Percentiles rank a stretch among this genome's conserved stretches.
Evolutionary conservation across 352 stramenopile species (phyloP).

Genomic region (Blastocystis sp.): DNA sequence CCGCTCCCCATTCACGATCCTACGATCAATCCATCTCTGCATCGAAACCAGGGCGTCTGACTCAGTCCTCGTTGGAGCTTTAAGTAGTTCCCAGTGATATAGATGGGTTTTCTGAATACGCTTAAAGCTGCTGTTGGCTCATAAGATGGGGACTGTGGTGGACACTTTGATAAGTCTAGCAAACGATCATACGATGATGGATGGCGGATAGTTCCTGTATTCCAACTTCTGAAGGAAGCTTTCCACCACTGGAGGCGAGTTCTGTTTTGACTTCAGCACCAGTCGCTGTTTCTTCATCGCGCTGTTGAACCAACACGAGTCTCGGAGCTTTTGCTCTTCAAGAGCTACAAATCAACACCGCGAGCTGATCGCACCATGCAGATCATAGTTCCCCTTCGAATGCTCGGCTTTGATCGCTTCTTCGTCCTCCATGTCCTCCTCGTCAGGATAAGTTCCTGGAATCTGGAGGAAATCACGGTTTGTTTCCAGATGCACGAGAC

Average conservation of each 20-base stretch:
- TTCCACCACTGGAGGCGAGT: slow-evolving; percentile 26
- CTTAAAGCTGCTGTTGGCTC: neutral
- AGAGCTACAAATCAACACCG: neutral
- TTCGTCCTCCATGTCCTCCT: slow-evolving; percentile 39
- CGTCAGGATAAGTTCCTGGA: slow-evolving; percentile 1
- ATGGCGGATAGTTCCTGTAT: neutral
- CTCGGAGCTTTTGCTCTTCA: neutral
- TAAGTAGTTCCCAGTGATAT: slow-evolving; percentile 79
- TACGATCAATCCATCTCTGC: neutral
- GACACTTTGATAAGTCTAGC: neutral
- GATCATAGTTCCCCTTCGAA: neutral
- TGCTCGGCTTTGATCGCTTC: neutral
- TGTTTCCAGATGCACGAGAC: slow-evolving; percentile 32
- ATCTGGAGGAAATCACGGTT: slow-evolving; percentile 51
- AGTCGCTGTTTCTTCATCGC: slow-evolving; percentile 33
- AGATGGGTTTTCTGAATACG: slow-evolving; percentile 73
- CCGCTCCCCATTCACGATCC: slow-evolving; percentile 74
- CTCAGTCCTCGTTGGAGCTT: slow-evolving; percentile 81
- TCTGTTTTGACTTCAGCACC: slow-evolving; percentile 17
- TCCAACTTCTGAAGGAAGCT: slow-evolving; percentile 24
- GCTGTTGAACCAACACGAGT: slow-evolving; percentile 50
- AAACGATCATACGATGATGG: neutral
- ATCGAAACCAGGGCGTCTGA: slow-evolving; percentile 76
- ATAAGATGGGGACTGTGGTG: neutral
- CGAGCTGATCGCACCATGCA: neutral